Conservation (phyloP, 2,329 filamentous ascomycete species). For the Pezicula rhizophila region DNA sequence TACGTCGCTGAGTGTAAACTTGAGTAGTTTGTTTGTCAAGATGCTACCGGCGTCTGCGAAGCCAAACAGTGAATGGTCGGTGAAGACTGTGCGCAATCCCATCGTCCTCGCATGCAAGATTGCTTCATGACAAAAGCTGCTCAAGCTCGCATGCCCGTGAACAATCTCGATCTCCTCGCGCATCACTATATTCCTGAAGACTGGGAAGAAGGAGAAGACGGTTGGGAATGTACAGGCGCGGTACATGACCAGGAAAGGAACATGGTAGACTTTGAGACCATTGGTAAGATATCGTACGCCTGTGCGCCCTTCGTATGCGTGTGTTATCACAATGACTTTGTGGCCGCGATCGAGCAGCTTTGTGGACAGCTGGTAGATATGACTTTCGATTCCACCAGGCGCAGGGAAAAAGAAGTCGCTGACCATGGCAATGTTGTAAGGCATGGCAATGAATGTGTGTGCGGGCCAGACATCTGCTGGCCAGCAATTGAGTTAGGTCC, state of each 20-base stretch:
- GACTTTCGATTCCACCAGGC: conserved; percentile 91
- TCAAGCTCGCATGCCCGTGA: conserved; percentile 92
- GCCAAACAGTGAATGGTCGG: conserved; percentile 93
- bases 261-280: conserved; percentile 95
- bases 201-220: conserved; percentile 96
- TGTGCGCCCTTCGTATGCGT: conserved; percentile 85
- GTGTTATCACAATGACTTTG: conserved; percentile 96
- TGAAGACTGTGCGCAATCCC: conserved; percentile 93
- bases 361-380: conserved; percentile 94
- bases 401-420: conserved; percentile 99
- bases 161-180: conserved; percentile 95
- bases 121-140: conserved; percentile 88
- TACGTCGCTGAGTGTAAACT: conserved; percentile 92
- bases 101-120: conserved; percentile 94
- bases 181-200: conserved; percentile 94
- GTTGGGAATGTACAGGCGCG: conserved; percentile 90
- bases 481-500: not conserved
- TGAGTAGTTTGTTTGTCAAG: conserved; percentile 91
- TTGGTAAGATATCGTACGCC: conserved; percentile 95
- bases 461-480: conserved; percentile 1
- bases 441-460: conserved; percentile 17
- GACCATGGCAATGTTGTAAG: conserved; percentile 79
- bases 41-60: conserved; percentile 96
- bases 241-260: conserved; percentile 94
- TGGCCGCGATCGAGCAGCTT: conserved; percentile 97